Evolutionary conservation across 768 basidiomycete species (phyloP).

Genomic region (Tephrocybe rancida): DNA sequence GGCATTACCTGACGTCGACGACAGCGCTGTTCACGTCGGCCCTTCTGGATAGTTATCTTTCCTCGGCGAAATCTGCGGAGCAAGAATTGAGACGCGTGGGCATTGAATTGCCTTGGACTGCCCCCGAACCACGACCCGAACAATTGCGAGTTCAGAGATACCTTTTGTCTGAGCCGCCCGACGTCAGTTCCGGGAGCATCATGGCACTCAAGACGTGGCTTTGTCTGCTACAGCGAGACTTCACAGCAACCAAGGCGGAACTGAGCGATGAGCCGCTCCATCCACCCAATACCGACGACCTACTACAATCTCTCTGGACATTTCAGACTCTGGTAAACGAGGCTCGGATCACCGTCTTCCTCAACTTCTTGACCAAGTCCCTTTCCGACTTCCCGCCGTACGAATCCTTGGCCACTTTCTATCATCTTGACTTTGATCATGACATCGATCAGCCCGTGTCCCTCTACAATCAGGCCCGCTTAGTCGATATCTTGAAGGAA

Average conservation of each 20-base stretch:
- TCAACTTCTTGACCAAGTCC: slow-evolving; percentile 2
- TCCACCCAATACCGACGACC: slow-evolving; percentile 5
- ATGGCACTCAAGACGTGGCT: slow-evolving; percentile 12
- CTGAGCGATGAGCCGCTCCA: not conserved
- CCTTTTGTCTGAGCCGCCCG: not conserved
- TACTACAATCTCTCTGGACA: slow-evolving; percentile 11
- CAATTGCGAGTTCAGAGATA: slow-evolving; percentile 8
- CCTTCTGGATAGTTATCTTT: slow-evolving; percentile 6
- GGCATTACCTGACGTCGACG: slow-evolving; percentile 8
- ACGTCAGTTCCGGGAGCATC: slow-evolving; percentile 13
- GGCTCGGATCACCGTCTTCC: slow-evolving; percentile 5
- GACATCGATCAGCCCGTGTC: slow-evolving; percentile 4
- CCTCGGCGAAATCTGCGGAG: slow-evolving; percentile 8
- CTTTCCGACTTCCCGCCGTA: slow-evolving; percentile 9
- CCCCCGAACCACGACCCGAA: slow-evolving; percentile 5
- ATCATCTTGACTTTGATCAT: not conserved
- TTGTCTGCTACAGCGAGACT: not conserved
- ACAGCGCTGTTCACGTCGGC: slow-evolving; percentile 6
- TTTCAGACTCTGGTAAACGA: slow-evolving; percentile 13
- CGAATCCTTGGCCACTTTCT: slow-evolving; percentile 9
- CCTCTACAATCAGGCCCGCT: slow-evolving; percentile 4
- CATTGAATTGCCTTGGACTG: slow-evolving; percentile 9
- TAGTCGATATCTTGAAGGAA: slow-evolving; percentile 1
- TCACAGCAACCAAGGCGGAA: slow-evolving; percentile 3
- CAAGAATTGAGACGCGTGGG: slow-evolving; percentile 1